phyloP scores from a whole-genome alignment of 2,329 filamentous ascomycete species.

The Mycosphaerelloides madeirae region DNA sequence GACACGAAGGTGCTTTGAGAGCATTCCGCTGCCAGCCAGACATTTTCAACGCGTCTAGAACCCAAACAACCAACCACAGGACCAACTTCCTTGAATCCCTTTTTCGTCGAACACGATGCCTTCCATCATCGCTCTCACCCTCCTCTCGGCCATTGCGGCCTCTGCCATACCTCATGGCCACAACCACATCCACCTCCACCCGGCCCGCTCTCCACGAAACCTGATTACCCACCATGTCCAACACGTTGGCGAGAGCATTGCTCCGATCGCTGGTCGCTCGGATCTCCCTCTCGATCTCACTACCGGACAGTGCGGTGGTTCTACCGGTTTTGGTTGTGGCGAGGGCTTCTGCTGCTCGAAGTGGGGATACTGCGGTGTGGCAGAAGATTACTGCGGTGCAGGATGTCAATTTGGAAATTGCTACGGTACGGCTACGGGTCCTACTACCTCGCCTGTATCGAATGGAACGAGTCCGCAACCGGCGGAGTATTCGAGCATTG shows the following conservation, averaged over 20 bases:
- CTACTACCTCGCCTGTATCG: constrained; percentile 1
- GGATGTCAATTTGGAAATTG: constrained; percentile 25
- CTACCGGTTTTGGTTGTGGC: constrained; percentile 16
- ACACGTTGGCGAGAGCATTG: neutral
- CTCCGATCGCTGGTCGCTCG: constrained; percentile 15
- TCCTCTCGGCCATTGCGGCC: constrained; percentile 9
- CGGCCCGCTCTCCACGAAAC: constrained; percentile 6
- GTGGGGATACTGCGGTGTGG: constrained; percentile 24
- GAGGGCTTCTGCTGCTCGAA: constrained; percentile 22
- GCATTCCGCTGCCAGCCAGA: constrained; percentile 6
- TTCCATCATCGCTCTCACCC: constrained; percentile 6
- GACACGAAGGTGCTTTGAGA: constrained; percentile 2
- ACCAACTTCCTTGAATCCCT: neutral
- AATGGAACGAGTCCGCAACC: constrained; percentile 2
- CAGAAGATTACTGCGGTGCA: constrained; percentile 20
- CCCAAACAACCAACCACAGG: constrained; percentile 1
- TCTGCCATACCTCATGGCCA: constrained; percentile 12
- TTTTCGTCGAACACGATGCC: constrained; percentile 10
- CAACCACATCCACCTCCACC: constrained; percentile 10
- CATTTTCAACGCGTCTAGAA: neutral
- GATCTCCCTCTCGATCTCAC: constrained; percentile 9
- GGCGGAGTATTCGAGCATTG: neutral
- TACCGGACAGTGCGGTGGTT: constrained; percentile 20
- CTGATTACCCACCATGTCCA: neutral
- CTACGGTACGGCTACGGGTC: constrained; percentile 5